Evolutionary conservation across 1,139 yeast species (phyloP), one percentile per base, ranked within the genome.

Genomic region (Sugiyamaella grinbergsii): DNA sequence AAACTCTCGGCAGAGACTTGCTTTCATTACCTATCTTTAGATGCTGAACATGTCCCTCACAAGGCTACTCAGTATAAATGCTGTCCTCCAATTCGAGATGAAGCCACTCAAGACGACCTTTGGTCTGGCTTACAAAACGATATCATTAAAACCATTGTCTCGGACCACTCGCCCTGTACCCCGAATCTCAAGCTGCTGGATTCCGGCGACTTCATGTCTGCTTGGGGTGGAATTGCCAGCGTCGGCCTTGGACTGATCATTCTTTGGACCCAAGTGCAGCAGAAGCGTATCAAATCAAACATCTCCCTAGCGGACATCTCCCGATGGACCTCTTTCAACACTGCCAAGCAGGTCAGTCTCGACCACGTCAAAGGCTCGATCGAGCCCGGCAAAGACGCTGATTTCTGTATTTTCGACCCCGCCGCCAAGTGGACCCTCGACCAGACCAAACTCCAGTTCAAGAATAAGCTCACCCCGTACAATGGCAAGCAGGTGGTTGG

Each of bases 211-310:
- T 91, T 90, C 66, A 82, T 89, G 66, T 79, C 82, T 42, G 96
- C 97, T 1, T 91, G 97, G 98, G 98, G 97, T 43, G 98, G 97
- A n/a, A 89, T 91, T 47, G 79, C 95, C 1, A 86, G 96, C 1
- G 94, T 91, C 23, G 98, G 98, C 0, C 80, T 90, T 47, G 97
- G 97, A 0, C 76, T 91, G 49, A 86, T 95, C 0, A 77, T 90
- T 40, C 70, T 91, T 52, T 83, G 79, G 75, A 86, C 96, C 1
- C 90, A 85, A 61, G 90, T 91, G 6, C 70, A 71, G 49, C 76
- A 79, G 60, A 71, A 79, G 51, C 46, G 45, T 4, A 4, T 16
- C 2, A 8, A 47, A 18, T 13, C 44, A 16, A 47, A 48, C 36
- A 73, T 84, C 15, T 63, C 80, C 0, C 67, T 88, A 15, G 70